Evolutionary conservation across 2,329 filamentous ascomycete species (phyloP).

Genomic region (Chlorencoelia australis): DNA sequence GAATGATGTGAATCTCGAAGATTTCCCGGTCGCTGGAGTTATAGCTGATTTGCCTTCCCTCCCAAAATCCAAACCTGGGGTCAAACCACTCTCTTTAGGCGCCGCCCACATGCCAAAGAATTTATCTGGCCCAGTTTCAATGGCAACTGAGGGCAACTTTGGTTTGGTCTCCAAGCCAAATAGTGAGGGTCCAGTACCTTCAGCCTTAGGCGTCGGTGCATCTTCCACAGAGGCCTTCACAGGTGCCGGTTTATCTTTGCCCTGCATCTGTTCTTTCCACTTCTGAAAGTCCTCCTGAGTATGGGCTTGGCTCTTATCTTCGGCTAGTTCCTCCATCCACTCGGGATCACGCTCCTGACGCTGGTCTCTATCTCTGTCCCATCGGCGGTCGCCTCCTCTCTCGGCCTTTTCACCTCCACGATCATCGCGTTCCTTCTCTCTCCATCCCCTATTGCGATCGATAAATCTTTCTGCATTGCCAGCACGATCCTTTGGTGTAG

Average conservation of each 20-base stretch:
- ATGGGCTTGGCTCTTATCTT: slow-evolving; percentile 59
- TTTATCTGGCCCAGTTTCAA: slow-evolving; percentile 63
- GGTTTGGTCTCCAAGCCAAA: slow-evolving; percentile 37
- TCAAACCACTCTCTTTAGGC: slow-evolving; percentile 35
- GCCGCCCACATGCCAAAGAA: slow-evolving; percentile 55
- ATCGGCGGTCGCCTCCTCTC: slow-evolving; percentile 21
- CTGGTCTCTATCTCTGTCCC: slow-evolving; percentile 45
- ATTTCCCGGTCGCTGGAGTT: slow-evolving; percentile 50
- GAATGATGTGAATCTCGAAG: slow-evolving; percentile 80
- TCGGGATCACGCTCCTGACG: slow-evolving; percentile 74
- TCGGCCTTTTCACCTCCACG: slow-evolving; percentile 15
- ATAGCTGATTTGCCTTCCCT: slow-evolving; percentile 34
- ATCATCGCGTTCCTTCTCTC: slow-evolving; percentile 33
- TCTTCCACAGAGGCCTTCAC: slow-evolving; percentile 28
- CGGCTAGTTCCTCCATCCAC: slow-evolving; percentile 71
- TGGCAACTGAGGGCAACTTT: slow-evolving; percentile 43
- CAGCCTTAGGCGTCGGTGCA: slow-evolving; percentile 25
- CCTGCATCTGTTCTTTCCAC: slow-evolving; percentile 77
- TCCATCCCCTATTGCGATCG: slow-evolving; percentile 28
- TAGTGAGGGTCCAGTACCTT: slow-evolving; percentile 28
- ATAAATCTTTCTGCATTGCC: slow-evolving; percentile 25
- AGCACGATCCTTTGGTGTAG: slow-evolving; percentile 24
- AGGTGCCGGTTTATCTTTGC: slow-evolving; percentile 19
- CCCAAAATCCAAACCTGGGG: slow-evolving; percentile 30
- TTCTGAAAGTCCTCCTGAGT: slow-evolving; percentile 90